Percentiles rank a stretch among this genome's conserved stretches.
These are phyloP conservation scores for Hypoxylon sp. DNA, from an alignment of 2,329 filamentous ascomycete genomes.

Conservation along the genomic window DNA sequence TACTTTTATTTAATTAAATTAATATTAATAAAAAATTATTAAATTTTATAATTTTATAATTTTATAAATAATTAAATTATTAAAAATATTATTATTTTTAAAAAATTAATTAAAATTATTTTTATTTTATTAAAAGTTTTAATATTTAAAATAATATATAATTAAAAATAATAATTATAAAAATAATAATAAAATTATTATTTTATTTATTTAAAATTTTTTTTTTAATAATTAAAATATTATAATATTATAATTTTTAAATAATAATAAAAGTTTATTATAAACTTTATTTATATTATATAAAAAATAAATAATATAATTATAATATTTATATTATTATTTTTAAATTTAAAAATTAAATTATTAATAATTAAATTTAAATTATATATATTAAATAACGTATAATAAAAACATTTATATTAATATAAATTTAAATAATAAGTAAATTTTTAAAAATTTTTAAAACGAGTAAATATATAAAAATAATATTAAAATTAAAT, in stretches of 20 bases:
- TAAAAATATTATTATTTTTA: neutral
- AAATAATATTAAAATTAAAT: neutral
- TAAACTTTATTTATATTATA: neutral
- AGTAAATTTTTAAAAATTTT: neutral
- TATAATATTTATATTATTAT: conserved; percentile 5
- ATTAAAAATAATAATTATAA: conserved; percentile 1
- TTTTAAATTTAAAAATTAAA: neutral
- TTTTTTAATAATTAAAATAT: neutral
- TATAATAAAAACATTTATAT: neutral
- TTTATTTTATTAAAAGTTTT: neutral
- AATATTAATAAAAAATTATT: neutral
- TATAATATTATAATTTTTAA: conserved; percentile 2
- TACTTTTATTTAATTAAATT: neutral
- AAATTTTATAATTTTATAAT: neutral
- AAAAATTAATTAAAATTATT: neutral
- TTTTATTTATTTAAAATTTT: neutral
- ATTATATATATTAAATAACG: too few relatives aligned
- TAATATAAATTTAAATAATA: conserved; percentile 1
- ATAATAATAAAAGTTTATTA: neutral
- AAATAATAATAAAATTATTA: neutral
- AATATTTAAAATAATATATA: neutral
- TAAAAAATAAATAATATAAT: conserved; percentile 3
- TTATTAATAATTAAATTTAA: neutral
- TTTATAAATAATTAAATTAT: neutral
- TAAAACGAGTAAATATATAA: neutral